Base-by-base conservation (phyloP, 2,329 filamentous ascomycete species). In the Chaetomiaceae sp. region DNA sequence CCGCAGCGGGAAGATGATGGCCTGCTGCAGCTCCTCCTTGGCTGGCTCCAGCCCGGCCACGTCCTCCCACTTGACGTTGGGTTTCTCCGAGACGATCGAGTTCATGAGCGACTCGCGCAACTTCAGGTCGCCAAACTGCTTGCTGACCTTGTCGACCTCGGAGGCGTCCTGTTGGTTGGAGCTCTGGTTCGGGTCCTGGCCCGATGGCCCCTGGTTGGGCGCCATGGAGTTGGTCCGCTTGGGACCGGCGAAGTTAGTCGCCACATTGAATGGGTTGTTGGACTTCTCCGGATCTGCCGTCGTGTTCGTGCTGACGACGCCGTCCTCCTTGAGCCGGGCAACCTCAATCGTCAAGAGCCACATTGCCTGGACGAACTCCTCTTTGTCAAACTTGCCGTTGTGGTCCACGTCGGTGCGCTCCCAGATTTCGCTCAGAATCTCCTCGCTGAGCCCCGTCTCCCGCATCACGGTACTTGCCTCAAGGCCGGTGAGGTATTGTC, bases 11-110 rank as follows among this genome's bases (percentile, higher is more conserved):
- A 56, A 55, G 26, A 53, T 37, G 32, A 56, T 48, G 11, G 54
- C 52, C 37, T 48, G 48, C 33, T 56, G 50, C 24, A 56, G 54
- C 37, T 53, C 54, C 9, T 53, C 46, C 48, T 56, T 55, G 19
- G 54, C 54, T 3, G 41, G 27, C 2, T 20, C 43, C 18, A 56
- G 48, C 1, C 53, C 54, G 8, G 54, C 54, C 6, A 55, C 49
- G 20, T 55, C 54, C 12, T 49, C 42, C 54, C 54, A 56, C 30
- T 24, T 41, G 24, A 56, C 49, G 42, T 56, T 52, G 32, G 51
- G 53, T 18, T 50, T 56, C 10, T 49, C 38, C 20, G 55, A 39
- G 33, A 56, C 44, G 33, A 56, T 43, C 26, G 42, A 42, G 33
- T 6, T 36, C 29, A 47, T 43, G 24, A 56, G 50, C 4, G 52